phyloP scores from a whole-genome alignment of 2,329 filamentous ascomycete species.

The Truncatella angustata region DNA sequence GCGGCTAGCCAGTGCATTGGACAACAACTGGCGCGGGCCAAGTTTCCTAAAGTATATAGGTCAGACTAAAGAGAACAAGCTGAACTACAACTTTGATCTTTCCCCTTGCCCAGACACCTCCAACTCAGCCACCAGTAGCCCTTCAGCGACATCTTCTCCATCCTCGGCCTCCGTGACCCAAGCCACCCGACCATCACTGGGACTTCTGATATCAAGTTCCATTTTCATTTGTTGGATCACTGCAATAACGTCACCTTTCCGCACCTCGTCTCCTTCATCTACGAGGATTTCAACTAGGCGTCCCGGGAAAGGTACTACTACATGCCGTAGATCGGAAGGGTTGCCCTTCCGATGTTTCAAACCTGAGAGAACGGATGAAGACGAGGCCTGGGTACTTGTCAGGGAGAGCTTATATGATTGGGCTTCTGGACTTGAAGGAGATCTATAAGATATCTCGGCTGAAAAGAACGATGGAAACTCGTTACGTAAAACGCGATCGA shows the following conservation, averaged over 20 bases:
- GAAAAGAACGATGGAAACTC: slow-evolving; percentile 56
- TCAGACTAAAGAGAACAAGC: no score
- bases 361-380: slow-evolving; percentile 42
- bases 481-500: slow-evolving; percentile 55
- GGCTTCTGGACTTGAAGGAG: slow-evolving; percentile 22
- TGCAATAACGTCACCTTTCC: slow-evolving; percentile 50
- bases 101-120: neutral
- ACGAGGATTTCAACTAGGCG: slow-evolving; percentile 60
- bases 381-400: slow-evolving; percentile 32
- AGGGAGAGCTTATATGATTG: slow-evolving; percentile 2
- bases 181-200: slow-evolving; percentile 42
- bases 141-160: slow-evolving; percentile 54
- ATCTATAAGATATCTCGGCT: slow-evolving; percentile 50
- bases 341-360: slow-evolving; percentile 48
- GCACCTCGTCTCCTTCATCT: slow-evolving; percentile 46
- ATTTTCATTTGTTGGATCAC: slow-evolving; percentile 69
- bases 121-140: slow-evolving; percentile 39
- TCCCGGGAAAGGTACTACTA: slow-evolving; percentile 56
- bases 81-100: neutral
- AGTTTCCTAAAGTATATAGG: no score
- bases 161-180: slow-evolving; percentile 54
- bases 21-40: no score
- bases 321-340: slow-evolving; percentile 45
- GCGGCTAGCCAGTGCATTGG: no score
- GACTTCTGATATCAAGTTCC: slow-evolving; percentile 61